Evolutionary conservation across 805 yeast species (phyloP).

Genomic region (Wickerhamomyces canadensis): DNA sequence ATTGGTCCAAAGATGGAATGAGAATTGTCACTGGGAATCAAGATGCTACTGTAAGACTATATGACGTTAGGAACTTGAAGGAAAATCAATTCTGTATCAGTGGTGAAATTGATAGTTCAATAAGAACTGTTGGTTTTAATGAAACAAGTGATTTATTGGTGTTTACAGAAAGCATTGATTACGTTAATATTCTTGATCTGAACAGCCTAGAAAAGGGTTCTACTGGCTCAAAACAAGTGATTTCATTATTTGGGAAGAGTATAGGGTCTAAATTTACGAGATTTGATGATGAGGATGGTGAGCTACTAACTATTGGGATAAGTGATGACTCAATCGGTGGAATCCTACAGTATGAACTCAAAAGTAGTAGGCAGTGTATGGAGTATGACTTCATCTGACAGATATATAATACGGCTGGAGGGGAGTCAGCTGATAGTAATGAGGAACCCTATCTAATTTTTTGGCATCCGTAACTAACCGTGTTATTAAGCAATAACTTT

Average conservation of each 20-base stretch:
- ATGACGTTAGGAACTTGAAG: constrained; percentile 38
- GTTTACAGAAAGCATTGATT: constrained; percentile 58
- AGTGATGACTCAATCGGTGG: constrained; percentile 56
- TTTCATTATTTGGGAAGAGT: constrained; percentile 53
- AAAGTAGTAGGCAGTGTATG: constrained; percentile 29
- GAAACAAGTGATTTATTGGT: constrained; percentile 38
- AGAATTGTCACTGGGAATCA: constrained; percentile 52
- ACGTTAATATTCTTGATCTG: constrained; percentile 44
- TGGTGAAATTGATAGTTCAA: constrained; percentile 38
- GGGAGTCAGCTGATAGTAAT: too few species aligned
- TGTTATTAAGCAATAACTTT: constrained; percentile 37
- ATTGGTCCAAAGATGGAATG: constrained; percentile 44
- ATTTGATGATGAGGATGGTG: constrained; percentile 35
- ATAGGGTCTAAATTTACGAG: constrained; percentile 47
- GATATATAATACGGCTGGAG: too few species aligned
- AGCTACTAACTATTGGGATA: constrained; percentile 46
- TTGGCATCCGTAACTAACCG: too few species aligned
- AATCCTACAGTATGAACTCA: constrained; percentile 40
- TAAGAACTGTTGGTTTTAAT: constrained; percentile 48
- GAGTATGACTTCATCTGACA: constrained; percentile 32
- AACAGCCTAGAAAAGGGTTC: constrained; percentile 15
- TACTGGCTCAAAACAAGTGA: constrained; percentile 33
- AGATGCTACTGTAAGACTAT: constrained; percentile 50
- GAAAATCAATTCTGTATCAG: constrained; percentile 27
- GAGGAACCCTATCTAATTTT: too few species aligned